phyloP scores from a whole-genome alignment of 371 early-diverging fungal species.

The Circinella umbellata region DNA sequence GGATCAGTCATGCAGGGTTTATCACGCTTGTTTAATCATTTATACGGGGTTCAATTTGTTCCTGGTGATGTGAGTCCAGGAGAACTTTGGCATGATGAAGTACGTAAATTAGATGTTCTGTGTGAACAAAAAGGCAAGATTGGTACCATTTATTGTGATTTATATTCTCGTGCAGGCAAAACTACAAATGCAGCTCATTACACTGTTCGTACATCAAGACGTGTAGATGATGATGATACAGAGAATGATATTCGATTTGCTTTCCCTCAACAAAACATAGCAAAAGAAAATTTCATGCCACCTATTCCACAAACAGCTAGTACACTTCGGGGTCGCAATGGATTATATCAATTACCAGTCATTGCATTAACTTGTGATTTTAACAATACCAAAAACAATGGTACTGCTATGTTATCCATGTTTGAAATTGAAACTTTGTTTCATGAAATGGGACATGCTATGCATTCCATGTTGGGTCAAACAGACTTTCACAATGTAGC shows the following conservation, averaged over 20 bases:
- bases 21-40: slow-evolving; percentile 75
- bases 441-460: slow-evolving; percentile 99
- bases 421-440: slow-evolving; percentile 94
- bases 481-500: slow-evolving; percentile 95
- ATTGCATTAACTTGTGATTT: slow-evolving; percentile 83
- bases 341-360: slow-evolving; percentile 74
- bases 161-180: slow-evolving; percentile 80
- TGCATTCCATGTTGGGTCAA: slow-evolving; percentile 95
- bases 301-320: slow-evolving; percentile 29
- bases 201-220: slow-evolving; percentile 89
- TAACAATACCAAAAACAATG: slow-evolving; percentile 21
- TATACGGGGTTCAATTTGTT: slow-evolving; percentile 87
- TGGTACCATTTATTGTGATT: slow-evolving; percentile 94
- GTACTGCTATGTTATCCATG: slow-evolving; percentile 56
- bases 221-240: slow-evolving; percentile 83
- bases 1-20: slow-evolving; percentile 90
- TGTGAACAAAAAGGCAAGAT: slow-evolving; percentile 83
- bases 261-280: slow-evolving; percentile 38
- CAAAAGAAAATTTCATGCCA: slow-evolving; percentile 31
- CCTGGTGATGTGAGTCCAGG: slow-evolving; percentile 65
- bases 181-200: slow-evolving; percentile 92
- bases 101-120: slow-evolving; percentile 85
- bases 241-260: slow-evolving; percentile 47
- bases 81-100: slow-evolving; percentile 90
- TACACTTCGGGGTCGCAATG: slow-evolving; percentile 47